Base-by-base conservation (phyloP, 495 filamentous ascomycete genomes). In the Aspergillus sclerotiicarbonarius region DNA sequence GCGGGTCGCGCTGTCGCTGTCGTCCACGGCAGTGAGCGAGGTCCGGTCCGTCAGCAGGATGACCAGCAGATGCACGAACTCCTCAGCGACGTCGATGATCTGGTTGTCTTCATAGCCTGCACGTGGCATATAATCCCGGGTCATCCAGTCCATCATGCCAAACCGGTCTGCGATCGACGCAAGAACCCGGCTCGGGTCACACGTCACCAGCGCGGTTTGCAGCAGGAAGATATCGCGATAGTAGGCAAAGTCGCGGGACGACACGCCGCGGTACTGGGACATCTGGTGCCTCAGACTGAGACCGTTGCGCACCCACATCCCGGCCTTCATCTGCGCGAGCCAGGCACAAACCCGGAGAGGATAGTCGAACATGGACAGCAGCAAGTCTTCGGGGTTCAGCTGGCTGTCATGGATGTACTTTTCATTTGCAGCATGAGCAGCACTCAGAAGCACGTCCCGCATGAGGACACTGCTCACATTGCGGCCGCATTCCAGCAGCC, bases 251-350 rank as follows among this genome's bases (percentile, higher is more conserved):
- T 98, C 93, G 57, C 94, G 82, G 61, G 92, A 88, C 1, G 83
- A 81, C 37, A 97, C 90, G 43, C 90, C 91, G 47, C 90, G 86
- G 65, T 98, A 98, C 12, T 91, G 92, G 15, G 89, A 87, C 72
- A 91, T 91, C 69, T 99, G 94, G 68, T 99, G 94, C 13, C 90
- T 86, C 46, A 99, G 83, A 68, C 92, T 96, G 62, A 97, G 85
- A 8, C 94, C 94, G 67, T 99, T 99, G 33, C 94, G 87, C 39
- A 99, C 95, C 94, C 94, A 99, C 89, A 97, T 94, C 15, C 90
- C 89, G 4, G 92, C 90, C 69, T 95, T 96, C 86, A 98, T 98
- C 74, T 99, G 95, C 2, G 93, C 89, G 19, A 99, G 76, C 94
- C 94, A 99, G 9, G 90, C 91, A 70, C 91, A 96, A 4, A 97